Conservation (phyloP, 1,284 basidiomycete genomes). For the Tylopilus sp. region DNA sequence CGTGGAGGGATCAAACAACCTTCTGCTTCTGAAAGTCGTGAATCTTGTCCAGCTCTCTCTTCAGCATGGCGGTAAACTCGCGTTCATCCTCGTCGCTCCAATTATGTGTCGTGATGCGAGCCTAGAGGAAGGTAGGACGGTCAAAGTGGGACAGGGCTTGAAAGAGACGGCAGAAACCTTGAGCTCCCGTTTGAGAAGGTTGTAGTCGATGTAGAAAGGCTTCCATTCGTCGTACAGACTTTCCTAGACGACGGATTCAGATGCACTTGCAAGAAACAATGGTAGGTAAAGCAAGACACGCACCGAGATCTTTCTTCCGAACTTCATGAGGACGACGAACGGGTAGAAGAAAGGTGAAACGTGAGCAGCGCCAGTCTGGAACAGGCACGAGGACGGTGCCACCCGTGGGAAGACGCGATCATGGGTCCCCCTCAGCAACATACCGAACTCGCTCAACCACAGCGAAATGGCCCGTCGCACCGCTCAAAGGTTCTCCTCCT, state of each 20-base stretch:
- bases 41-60: constrained; percentile 91
- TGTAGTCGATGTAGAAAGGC: constrained; percentile 88
- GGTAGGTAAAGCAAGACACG: constrained; percentile 25
- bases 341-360: background rate
- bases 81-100: constrained; percentile 82
- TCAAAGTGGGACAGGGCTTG: background rate
- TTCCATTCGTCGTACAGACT: constrained; percentile 89
- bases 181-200: constrained; percentile 83
- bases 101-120: constrained; percentile 51
- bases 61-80: constrained; percentile 76
- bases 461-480: constrained; percentile 17
- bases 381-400: too few species aligned
- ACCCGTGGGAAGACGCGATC: constrained; percentile 2
- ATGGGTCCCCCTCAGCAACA: constrained; percentile 12
- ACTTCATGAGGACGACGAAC: constrained; percentile 62
- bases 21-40: constrained; percentile 94
- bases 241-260: constrained; percentile 45
- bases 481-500: constrained; percentile 75
- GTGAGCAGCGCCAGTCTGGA: too few species aligned
- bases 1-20: constrained; percentile 38
- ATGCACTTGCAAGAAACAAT: background rate
- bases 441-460: constrained; percentile 9
- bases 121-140: constrained; percentile 34
- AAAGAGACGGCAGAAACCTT: constrained; percentile 51
- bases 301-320: constrained; percentile 84